A percentile compares a stretch with the other conserved stretches of the same genome.
These are phyloP conservation scores for Microdochium paspali DNA, from an alignment of 2,329 filamentous ascomycete species.

Conservation along the genomic window DNA sequence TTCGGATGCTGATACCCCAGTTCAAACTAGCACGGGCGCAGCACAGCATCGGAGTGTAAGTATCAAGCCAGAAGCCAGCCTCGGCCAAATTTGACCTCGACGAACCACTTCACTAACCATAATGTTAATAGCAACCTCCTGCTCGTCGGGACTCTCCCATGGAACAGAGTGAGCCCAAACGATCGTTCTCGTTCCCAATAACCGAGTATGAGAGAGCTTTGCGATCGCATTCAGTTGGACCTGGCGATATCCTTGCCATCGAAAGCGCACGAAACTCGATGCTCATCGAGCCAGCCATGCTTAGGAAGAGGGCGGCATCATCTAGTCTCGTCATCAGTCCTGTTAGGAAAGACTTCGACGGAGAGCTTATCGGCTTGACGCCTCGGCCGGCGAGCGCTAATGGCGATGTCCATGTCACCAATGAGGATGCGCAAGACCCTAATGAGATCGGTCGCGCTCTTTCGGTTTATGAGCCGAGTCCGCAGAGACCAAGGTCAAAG, in stretches of 20 bases:
- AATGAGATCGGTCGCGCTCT: conserved; percentile 54
- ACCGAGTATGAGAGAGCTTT: conserved; percentile 52
- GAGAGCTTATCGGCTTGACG: conserved; percentile 43
- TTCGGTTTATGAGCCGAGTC: conserved; percentile 38
- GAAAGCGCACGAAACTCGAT: conserved; percentile 45
- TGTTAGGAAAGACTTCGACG: conserved; percentile 26
- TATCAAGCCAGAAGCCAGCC: background rate
- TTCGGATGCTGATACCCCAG: conserved; percentile 15
- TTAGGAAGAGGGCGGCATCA: conserved; percentile 29
- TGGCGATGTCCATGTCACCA: conserved; percentile 26
- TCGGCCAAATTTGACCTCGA: too few relatives aligned
- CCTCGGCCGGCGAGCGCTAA: conserved; percentile 54
- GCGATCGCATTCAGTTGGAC: conserved; percentile 51
- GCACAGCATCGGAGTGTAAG: conserved; percentile 41
- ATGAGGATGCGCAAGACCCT: conserved; percentile 27
- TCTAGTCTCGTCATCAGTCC: conserved; percentile 28
- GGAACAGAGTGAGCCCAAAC: conserved; percentile 33
- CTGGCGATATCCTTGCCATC: conserved; percentile 42
- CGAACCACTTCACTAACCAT: too few relatives aligned
- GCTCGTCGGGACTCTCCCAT: conserved; percentile 19
- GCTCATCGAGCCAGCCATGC: conserved; percentile 30
- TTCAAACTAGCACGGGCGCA: conserved; percentile 14
- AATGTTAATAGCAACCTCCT: conserved; percentile 25
- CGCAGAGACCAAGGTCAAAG: conserved; percentile 44
- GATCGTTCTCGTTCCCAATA: conserved; percentile 49